Conservation (phyloP, 2,329 filamentous ascomycete genomes). For the Neoscytalidium dimidiatum region DNA sequence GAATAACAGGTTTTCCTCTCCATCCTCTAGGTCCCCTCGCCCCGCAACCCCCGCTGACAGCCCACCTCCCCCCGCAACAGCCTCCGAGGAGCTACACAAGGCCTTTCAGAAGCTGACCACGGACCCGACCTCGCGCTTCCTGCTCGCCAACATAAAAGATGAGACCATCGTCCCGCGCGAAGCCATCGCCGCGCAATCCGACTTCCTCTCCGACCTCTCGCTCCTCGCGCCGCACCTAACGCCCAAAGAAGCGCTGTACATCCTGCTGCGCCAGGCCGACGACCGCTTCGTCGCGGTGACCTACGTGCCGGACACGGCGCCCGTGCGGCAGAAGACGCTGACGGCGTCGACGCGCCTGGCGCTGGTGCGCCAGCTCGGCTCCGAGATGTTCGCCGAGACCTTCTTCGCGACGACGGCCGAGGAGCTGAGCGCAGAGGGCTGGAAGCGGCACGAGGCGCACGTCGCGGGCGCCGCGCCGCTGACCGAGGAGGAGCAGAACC, state of each 20-base stretch:
- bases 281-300: slow-evolving; percentile 64
- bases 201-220: slow-evolving; percentile 66
- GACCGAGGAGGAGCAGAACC: slow-evolving; percentile 73
- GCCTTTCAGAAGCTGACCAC: slow-evolving; percentile 71
- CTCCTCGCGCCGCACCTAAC: slow-evolving; percentile 65
- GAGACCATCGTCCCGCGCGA: slow-evolving; percentile 67
- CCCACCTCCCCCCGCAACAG: slow-evolving; percentile 46
- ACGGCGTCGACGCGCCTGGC: slow-evolving; percentile 78
- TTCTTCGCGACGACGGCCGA: slow-evolving; percentile 70
- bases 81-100: slow-evolving; percentile 73
- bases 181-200: slow-evolving; percentile 53
- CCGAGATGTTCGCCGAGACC: slow-evolving; percentile 75
- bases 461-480: slow-evolving; percentile 63
- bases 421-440: slow-evolving; percentile 70
- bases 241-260: slow-evolving; percentile 69
- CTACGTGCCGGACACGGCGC: slow-evolving; percentile 77
- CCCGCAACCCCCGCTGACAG: slow-evolving; percentile 24
- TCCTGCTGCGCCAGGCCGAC: slow-evolving; percentile 67
- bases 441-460: slow-evolving; percentile 72
- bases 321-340: slow-evolving; percentile 83
- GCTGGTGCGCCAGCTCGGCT: slow-evolving; percentile 73
- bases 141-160: slow-evolving; percentile 69
- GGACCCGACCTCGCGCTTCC: slow-evolving; percentile 63
- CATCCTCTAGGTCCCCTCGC: not conserved
- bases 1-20: slow-evolving; percentile 65